Conservation (phyloP, 1,284 basidiomycete genomes). For the Agaricales sp. region DNA sequence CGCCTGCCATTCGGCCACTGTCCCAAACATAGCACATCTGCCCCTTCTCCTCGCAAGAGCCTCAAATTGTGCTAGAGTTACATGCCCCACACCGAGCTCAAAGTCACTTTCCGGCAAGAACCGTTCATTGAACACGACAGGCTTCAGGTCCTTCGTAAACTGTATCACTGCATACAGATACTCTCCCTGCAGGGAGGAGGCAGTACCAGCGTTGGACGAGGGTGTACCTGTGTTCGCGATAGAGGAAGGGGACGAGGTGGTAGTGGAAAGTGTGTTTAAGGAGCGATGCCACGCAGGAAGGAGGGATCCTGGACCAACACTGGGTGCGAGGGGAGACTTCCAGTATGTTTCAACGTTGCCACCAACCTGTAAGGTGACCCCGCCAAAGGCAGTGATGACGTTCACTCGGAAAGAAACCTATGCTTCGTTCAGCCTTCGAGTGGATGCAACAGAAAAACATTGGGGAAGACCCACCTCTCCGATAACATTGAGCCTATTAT, state of each 20-base stretch:
- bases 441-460: constrained; percentile 8
- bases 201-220: constrained; percentile 52
- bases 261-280: constrained; percentile 32
- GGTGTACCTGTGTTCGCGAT: constrained; percentile 29
- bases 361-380: constrained; percentile 92
- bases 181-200: constrained; percentile 82
- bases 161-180: constrained; percentile 86
- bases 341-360: constrained; percentile 95
- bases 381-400: constrained; percentile 85
- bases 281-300: constrained; percentile 9
- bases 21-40: constrained; percentile 23
- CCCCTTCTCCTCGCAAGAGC: constrained; percentile 47
- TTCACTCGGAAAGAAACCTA: constrained; percentile 86
- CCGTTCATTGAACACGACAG: constrained; percentile 73
- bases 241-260: constrained; percentile 57
- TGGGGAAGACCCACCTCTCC: constrained; percentile 62
- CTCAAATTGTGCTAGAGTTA: constrained; percentile 76
- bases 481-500: constrained; percentile 88
- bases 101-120: constrained; percentile 65
- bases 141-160: constrained; percentile 83
- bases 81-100: constrained; percentile 75
- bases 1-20: constrained; percentile 21
- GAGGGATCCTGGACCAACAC: constrained; percentile 19
- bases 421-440: constrained; percentile 10
- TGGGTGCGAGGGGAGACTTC: constrained; percentile 75